These are phyloP conservation scores for Zhuliangozyma blackwelliae DNA, from an alignment of 1,139 yeast species.

Conservation along the genomic window DNA sequence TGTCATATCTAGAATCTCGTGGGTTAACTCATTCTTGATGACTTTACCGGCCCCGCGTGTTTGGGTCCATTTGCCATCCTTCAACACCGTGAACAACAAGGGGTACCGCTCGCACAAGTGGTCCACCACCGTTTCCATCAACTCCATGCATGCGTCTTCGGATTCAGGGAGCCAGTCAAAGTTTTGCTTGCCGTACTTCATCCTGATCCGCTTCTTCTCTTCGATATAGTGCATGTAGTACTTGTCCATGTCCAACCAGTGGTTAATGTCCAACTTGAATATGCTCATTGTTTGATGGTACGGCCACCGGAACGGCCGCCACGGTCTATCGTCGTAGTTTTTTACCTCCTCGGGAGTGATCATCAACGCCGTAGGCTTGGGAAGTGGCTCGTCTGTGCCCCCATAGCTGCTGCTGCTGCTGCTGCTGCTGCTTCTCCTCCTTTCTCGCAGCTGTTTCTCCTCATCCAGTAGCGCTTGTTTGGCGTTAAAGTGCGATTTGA, in stretches of 20 bases:
- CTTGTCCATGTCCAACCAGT: constrained; percentile 79
- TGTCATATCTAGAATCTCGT: constrained; percentile 57
- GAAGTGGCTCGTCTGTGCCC: constrained; percentile 17
- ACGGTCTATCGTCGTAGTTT: constrained; percentile 68
- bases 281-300: constrained; percentile 79
- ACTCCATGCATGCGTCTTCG: constrained; percentile 58
- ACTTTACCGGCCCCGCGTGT: constrained; percentile 28
- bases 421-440: background rate
- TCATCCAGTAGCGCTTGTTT: too few relatives aligned
- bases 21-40: constrained; percentile 57
- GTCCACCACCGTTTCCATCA: constrained; percentile 57
- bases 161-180: constrained; percentile 68
- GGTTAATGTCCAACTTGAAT: constrained; percentile 62
- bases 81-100: constrained; percentile 50
- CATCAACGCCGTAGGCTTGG: constrained; percentile 55
- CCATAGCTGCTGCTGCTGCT: background rate
- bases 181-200: constrained; percentile 56
- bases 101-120: constrained; percentile 65
- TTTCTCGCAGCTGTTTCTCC: too few relatives aligned
- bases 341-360: constrained; percentile 65
- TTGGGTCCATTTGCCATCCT: constrained; percentile 18
- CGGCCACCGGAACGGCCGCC: constrained; percentile 82
- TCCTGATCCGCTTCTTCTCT: constrained; percentile 57
- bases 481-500: too few relatives aligned
- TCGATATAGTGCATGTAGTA: constrained; percentile 62